Evolutionary conservation across 768 basidiomycete species (phyloP).

Genomic region (Tylopilus sp.): DNA sequence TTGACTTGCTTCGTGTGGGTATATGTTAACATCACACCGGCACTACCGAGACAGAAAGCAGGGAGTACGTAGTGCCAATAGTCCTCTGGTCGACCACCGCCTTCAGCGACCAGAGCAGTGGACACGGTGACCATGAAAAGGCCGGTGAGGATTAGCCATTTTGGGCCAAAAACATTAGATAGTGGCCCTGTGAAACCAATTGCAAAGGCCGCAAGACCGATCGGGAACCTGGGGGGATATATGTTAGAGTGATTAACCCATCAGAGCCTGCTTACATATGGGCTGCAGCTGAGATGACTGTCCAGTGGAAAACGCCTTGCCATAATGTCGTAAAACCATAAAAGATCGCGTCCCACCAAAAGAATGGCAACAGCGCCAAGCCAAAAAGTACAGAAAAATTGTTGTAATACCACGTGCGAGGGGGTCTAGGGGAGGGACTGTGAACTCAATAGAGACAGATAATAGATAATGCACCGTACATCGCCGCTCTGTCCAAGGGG

Average conservation of each 20-base stretch:
- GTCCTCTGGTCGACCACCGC: constrained; percentile 35
- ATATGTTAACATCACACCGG: constrained; percentile 44
- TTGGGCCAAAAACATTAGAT: constrained; percentile 36
- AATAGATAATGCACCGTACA: constrained; percentile 29
- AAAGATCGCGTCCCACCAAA: constrained; percentile 41
- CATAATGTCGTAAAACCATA: constrained; percentile 36
- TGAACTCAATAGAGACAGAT: not conserved
- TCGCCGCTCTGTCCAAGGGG: constrained; percentile 39
- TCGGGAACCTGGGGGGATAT: constrained; percentile 34
- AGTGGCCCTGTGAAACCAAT: constrained; percentile 39
- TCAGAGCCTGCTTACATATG: constrained; percentile 33
- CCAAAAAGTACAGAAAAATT: constrained; percentile 41
- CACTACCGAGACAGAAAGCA: constrained; percentile 45
- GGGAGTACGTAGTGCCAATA: constrained; percentile 52
- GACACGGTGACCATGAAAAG: constrained; percentile 36
- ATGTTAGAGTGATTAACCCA: not conserved
- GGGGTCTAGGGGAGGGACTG: constrained; percentile 33
- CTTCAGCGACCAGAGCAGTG: constrained; percentile 41
- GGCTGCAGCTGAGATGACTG: constrained; percentile 35
- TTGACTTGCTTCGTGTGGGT: constrained; percentile 46
- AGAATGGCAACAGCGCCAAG: constrained; percentile 37
- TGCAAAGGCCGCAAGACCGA: constrained; percentile 38
- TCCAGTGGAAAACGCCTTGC: constrained; percentile 44
- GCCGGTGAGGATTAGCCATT: constrained; percentile 46
- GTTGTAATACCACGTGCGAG: constrained; percentile 39